A percentile compares a stretch with the other conserved stretches of the same genome.
phyloP scores from a whole-genome alignment of 2,329 filamentous ascomycete genomes.

The Pseudodiploospora longispora region DNA sequence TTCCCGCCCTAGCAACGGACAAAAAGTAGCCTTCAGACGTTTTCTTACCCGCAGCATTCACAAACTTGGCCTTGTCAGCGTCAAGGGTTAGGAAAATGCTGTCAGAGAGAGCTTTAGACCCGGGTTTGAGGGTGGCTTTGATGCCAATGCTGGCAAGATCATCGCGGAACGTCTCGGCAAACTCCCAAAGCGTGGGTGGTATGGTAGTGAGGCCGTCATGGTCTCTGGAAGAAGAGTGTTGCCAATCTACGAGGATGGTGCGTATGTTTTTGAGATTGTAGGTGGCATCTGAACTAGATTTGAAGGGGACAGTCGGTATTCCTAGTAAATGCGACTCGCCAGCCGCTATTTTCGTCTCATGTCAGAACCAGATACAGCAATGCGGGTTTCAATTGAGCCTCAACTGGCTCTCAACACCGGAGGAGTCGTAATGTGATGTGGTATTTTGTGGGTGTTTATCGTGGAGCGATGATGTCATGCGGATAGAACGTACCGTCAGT shows the following conservation, averaged over 20 bases:
- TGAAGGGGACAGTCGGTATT: constrained; percentile 8
- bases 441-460: background rate
- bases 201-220: constrained; percentile 8
- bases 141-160: constrained; percentile 8
- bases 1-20: constrained; percentile 29
- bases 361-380: background rate
- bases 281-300: constrained; percentile 1
- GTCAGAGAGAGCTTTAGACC: background rate
- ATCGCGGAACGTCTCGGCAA: constrained; percentile 7
- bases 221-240: constrained; percentile 2
- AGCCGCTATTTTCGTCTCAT: background rate
- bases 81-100: constrained; percentile 39
- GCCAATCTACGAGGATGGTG: constrained; percentile 4
- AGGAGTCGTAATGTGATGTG: background rate
- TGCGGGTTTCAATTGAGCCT: background rate
- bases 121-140: constrained; percentile 1
- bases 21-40: constrained; percentile 44
- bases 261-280: constrained; percentile 5
- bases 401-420: background rate
- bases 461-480: background rate
- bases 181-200: constrained; percentile 6
- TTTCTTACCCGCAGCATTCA: constrained; percentile 35
- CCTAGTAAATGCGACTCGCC: constrained; percentile 4
- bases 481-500: background rate
- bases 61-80: constrained; percentile 26